Base-by-base conservation (phyloP, 805 yeast genomes). In the Kazachstania psychrophila region DNA sequence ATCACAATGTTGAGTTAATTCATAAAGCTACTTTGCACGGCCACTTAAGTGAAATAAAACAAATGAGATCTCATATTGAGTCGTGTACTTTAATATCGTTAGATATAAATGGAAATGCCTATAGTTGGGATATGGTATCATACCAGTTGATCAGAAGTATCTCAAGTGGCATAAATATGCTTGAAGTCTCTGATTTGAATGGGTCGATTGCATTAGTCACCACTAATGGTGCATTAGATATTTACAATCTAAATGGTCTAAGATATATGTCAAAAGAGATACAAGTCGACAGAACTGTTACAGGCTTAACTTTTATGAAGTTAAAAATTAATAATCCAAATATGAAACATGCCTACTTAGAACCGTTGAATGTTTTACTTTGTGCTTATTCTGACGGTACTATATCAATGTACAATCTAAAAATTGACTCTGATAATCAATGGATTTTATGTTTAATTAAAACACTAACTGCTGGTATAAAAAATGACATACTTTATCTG, bases 71-170 rank as follows among this genome's bases (percentile, higher is more conserved):
- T 23, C 70, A 78, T 18, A 60, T 67, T 6, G 70, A 74, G 28
- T 79, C 66, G 49, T 75, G 78, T 36, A 53, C 70, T 3, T 62
- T 79, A 8, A 42, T 79, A 10, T 71, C 79, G 41, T 54, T 73
- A 17, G 86, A 80, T 50, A 46, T 37, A 0, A 60, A 53, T 7
- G 89, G 94, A 1, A 54, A 54, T 2, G 72, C 76, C 2, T 66
- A 68, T 14, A 43, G 77, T 4, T 84, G 94, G 89, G 85, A 84
- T 47, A 45, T 75, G 27, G 66, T 75, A 2, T 52, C 77, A 22
- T 65, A 64, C 35, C 68, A 68, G 35, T 66, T 69, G 29, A 68
- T 81, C 3, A 57, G 83, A 38, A 51, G 53, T 26, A 41, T 52
- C 6, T 41, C 50, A 7, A 35, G 42, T 5, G 46, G 40, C 5